Evolutionary conservation across 768 basidiomycete species (phyloP), one percentile per base, ranked within the genome.

Genomic region (Floccularia luteovirens): DNA sequence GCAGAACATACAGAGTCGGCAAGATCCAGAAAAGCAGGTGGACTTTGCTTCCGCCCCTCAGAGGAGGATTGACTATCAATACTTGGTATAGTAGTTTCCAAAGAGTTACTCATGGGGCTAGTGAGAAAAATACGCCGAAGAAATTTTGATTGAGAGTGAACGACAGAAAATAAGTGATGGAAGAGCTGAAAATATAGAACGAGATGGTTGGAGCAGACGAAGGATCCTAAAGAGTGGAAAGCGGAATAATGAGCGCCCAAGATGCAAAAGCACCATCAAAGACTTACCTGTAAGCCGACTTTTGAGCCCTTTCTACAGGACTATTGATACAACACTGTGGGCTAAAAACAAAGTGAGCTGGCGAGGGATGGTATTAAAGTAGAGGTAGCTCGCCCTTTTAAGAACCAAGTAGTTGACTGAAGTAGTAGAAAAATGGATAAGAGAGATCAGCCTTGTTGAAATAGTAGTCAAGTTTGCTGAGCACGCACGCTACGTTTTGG

Each of bases 21-120:
- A 53, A 92, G 79, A 71, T 92, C 90, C 64, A 92, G 72, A 66
- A 92, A 92, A 43, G 90, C 90, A 48, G 90, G 87, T 14, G 90
- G 89, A 62, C 83, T 90, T 54, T 85, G 83, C 69, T 86, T 89
- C 59, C 80, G 71, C 49, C 77, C 82, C 56, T 81, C 82, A 38
- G 74, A 67, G 59, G 76, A 54, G 55, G 74, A 61, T 58, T 66
- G 74, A 79, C 76, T 75, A 81, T 84, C 78, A 74, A 75, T 74
- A 71, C 78, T 71, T 59, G 72, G 65, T 66, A 63, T 82, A 79
- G 76, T 74, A 62, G 78, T 77, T 68, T 86, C 79, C 67, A 72
- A 60, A 64, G 67, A 64, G 62, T 67, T 65, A 63, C 75, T 82
- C 86, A 88, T 87, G 72, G n/a, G n/a, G n/a, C n/a, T n/a, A n/a